Percentiles rank a stretch among this genome's conserved stretches.
Conservation (phyloP, 1,139 yeast genomes). For the Blastobotrys ciferrii region DNA sequence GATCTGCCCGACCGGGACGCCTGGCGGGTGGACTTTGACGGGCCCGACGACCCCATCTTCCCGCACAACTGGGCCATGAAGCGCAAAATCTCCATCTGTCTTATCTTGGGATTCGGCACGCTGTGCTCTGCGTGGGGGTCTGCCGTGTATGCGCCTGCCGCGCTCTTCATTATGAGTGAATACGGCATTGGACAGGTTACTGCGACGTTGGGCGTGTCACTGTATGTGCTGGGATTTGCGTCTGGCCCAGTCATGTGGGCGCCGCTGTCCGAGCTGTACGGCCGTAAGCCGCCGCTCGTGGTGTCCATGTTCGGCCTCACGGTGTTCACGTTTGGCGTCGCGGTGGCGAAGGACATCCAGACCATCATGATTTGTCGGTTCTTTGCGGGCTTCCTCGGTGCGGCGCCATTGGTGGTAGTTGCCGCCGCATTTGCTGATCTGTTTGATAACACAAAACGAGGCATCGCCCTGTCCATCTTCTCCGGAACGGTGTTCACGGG, state of each 20-base stretch:
- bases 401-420: slow-evolving; percentile 77
- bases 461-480: slow-evolving; percentile 65
- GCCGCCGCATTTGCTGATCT: slow-evolving; percentile 83
- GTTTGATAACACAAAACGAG: slow-evolving; percentile 59
- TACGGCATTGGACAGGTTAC: slow-evolving; percentile 35
- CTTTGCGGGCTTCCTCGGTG: slow-evolving; percentile 53
- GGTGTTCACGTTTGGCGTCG: slow-evolving; percentile 66
- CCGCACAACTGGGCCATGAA: slow-evolving; percentile 49
- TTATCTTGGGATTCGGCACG: slow-evolving; percentile 39
- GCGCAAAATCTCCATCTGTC: slow-evolving; percentile 36
- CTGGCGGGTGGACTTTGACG: slow-evolving; percentile 52
- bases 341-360: slow-evolving; percentile 69
- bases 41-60: slow-evolving; percentile 49
- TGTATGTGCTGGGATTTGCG: slow-evolving; percentile 81
- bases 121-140: slow-evolving; percentile 45
- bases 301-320: slow-evolving; percentile 56
- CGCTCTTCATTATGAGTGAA: slow-evolving; percentile 30
- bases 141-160: slow-evolving; percentile 43
- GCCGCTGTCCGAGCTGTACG: slow-evolving; percentile 72
- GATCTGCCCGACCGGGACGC: slow-evolving; percentile 44
- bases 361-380: slow-evolving; percentile 71
- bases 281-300: slow-evolving; percentile 59
- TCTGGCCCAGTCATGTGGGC: slow-evolving; percentile 82
- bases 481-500: slow-evolving; percentile 69
- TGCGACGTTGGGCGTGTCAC: slow-evolving; percentile 55